Conservation (phyloP, 169 alveolate genomes). For the Toxoplasma gondii region DNA sequence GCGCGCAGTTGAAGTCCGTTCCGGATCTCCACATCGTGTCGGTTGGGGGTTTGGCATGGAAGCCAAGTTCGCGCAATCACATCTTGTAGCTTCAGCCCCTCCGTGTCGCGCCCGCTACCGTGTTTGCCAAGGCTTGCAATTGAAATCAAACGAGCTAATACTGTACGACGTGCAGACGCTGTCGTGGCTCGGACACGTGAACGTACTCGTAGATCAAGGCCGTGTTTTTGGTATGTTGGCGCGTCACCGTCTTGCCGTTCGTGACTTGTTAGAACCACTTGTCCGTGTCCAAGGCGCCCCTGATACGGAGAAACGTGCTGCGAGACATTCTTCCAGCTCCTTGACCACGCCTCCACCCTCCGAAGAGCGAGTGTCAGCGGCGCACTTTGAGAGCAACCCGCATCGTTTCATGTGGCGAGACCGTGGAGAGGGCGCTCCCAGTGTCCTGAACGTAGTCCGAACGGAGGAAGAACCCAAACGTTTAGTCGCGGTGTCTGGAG, state of each 20-base stretch:
- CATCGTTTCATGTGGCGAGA: background rate
- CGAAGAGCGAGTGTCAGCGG: background rate
- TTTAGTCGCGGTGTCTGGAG: background rate
- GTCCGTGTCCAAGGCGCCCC: background rate
- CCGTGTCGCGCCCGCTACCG: background rate
- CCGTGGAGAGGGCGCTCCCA: background rate
- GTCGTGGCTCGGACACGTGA: background rate
- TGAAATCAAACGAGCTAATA: background rate
- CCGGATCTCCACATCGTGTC: background rate
- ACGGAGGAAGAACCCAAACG: background rate
- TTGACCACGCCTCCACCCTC: background rate
- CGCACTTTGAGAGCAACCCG: background rate
- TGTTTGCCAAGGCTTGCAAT: background rate
- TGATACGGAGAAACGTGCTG: background rate
- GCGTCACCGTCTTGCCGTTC: background rate
- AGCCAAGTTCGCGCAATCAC: constrained; percentile 4
- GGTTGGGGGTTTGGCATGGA: background rate
- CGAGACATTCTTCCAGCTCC: background rate
- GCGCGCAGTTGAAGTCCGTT: background rate
- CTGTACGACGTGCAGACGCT: background rate
- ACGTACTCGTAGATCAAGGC: background rate
- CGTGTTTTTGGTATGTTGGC: background rate
- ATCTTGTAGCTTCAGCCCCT: background rate
- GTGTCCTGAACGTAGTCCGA: constrained; percentile 3
- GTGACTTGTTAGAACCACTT: background rate